Conservation (phyloP, 805 yeast species). For the Ogataea polymorpha region DNA sequence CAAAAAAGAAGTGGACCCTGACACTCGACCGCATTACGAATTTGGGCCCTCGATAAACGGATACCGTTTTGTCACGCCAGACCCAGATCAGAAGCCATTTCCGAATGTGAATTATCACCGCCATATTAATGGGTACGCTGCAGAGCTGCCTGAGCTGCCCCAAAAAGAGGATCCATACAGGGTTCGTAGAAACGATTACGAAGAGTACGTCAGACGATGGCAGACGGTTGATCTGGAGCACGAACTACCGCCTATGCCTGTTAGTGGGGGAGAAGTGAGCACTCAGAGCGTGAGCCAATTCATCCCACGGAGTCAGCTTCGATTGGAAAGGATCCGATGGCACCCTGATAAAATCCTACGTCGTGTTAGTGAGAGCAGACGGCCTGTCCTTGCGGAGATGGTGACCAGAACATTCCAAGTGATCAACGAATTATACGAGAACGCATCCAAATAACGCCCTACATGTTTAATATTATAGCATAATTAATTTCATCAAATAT, state of each 20-base stretch:
- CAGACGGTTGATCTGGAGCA: constrained; percentile 8
- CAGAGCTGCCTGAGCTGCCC: constrained; percentile 4
- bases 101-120: constrained; percentile 12
- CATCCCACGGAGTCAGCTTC: constrained; percentile 27
- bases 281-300: constrained; percentile 15
- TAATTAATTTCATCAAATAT: not conserved
- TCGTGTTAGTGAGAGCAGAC: constrained; percentile 13
- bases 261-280: constrained; percentile 14
- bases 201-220: constrained; percentile 20
- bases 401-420: constrained; percentile 43
- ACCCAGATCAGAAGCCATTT: constrained; percentile 12
- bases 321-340: constrained; percentile 59
- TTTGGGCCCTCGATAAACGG: constrained; percentile 41
- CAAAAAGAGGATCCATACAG: constrained; percentile 12
- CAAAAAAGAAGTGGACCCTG: not conserved
- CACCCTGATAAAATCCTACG: constrained; percentile 63
- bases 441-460: not conserved
- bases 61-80: constrained; percentile 40
- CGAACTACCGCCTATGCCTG: constrained; percentile 23
- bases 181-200: constrained; percentile 22
- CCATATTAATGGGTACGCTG: constrained; percentile 14
- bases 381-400: constrained; percentile 3
- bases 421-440: constrained; percentile 36
- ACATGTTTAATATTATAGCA: not conserved
- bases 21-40: constrained; percentile 17